These are phyloP conservation scores for Termitomyces sp. DNA, from an alignment of 768 basidiomycete species.

Conservation along the genomic window DNA sequence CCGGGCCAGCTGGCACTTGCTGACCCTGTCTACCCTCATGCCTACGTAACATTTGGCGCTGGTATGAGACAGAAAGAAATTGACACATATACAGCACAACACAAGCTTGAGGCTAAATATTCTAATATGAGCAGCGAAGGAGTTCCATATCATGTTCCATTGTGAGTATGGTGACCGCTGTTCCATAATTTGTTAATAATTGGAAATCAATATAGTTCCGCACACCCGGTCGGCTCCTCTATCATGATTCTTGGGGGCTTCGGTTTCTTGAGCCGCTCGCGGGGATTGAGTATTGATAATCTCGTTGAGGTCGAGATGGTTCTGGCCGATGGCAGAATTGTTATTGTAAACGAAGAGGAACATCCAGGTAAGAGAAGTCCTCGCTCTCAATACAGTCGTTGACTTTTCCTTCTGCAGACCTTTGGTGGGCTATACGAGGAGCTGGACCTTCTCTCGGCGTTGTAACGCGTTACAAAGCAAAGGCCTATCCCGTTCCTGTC, in stretches of 20 bases:
- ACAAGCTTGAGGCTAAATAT: constrained; percentile 61
- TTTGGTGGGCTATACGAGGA: constrained; percentile 87
- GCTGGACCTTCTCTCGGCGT: constrained; percentile 83
- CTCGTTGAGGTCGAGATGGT: constrained; percentile 92
- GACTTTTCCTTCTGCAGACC: constrained; percentile 39
- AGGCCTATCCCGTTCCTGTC: constrained; percentile 84
- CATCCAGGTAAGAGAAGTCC: constrained; percentile 50
- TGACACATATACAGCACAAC: constrained; percentile 68
- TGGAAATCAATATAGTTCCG: constrained; percentile 44
- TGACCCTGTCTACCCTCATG: constrained; percentile 62
- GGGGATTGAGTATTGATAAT: constrained; percentile 87
- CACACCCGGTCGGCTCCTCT: constrained; percentile 76
- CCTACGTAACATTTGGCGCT: constrained; percentile 84
- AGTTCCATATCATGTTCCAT: constrained; percentile 80
- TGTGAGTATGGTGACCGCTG: constrained; percentile 41
- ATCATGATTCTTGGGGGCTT: constrained; percentile 87
- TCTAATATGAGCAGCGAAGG: constrained; percentile 44
- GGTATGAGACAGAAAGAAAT: constrained; percentile 84
- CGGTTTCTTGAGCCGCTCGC: constrained; percentile 78
- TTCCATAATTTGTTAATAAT: constrained; percentile 1
- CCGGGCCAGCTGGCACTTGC: constrained; percentile 41
- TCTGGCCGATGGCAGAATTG: constrained; percentile 83
- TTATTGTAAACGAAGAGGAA: constrained; percentile 69
- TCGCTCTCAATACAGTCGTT: neutral
- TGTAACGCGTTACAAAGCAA: constrained; percentile 85